A percentile compares a stretch with the other conserved stretches of the same genome.
Evolutionary conservation across 1,284 basidiomycete genomes (phyloP).

Genomic region (Cutaneotrichosporon sp.): DNA sequence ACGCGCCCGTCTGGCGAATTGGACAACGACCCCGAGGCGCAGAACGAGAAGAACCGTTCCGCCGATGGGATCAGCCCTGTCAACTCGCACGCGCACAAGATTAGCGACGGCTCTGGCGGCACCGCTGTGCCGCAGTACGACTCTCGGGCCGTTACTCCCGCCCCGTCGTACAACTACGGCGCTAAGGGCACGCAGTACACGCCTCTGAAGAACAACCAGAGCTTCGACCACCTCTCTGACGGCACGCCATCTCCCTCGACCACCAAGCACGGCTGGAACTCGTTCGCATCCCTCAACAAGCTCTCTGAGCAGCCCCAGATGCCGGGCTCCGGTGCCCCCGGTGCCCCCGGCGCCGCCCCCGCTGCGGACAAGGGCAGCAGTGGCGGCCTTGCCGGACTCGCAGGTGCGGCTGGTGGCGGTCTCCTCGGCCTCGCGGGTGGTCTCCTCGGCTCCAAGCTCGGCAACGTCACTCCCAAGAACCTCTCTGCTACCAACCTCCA

Average conservation of each 20-base stretch:
- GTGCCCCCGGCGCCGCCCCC: no score
- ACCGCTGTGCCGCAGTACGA: background rate
- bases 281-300: conserved; percentile 15
- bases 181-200: conserved; percentile 5
- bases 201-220: conserved; percentile 13
- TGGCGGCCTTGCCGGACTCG: conserved; percentile 1
- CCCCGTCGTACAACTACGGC: conserved; percentile 7
- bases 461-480: no score
- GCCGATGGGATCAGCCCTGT: background rate
- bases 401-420: conserved; percentile 7
- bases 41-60: background rate
- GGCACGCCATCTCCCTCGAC: conserved; percentile 1
- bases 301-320: background rate
- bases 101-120: conserved; percentile 1
- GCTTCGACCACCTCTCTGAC: conserved; percentile 12
- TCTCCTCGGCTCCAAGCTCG: conserved; percentile 1
- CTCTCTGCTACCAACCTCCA: conserved; percentile 8
- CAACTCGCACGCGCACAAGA: background rate
- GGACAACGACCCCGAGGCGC: background rate
- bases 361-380: conserved; percentile 3
- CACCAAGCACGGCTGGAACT: conserved; percentile 7
- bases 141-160: conserved; percentile 10
- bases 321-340: conserved; percentile 7
- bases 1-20: background rate
- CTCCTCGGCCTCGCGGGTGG: conserved; percentile 2